Percentiles rank a stretch among this genome's conserved stretches.
These are phyloP conservation scores for Vitis hybrid DNA, from an alignment of 177 flowering plant species.

Conservation along the genomic window DNA sequence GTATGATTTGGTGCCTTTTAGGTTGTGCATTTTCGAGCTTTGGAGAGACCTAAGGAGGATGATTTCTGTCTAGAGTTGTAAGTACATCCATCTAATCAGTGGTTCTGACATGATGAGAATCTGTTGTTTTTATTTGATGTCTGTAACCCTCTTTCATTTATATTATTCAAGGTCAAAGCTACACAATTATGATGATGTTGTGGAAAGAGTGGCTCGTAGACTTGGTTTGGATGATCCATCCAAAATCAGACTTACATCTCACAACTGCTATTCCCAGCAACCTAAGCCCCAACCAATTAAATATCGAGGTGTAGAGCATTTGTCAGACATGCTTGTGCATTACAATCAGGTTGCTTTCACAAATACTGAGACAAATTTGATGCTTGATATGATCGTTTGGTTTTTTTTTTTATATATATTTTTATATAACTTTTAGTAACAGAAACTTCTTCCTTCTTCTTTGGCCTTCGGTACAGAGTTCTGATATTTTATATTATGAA, in stretches of 20 bases:
- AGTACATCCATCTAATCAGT: constrained; percentile 24
- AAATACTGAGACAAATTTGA: not conserved
- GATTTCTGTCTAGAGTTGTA: constrained; percentile 79
- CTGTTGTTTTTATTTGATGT: not conserved
- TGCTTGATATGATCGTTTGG: not conserved
- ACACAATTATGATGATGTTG: constrained; percentile 80
- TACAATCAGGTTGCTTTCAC: constrained; percentile 65
- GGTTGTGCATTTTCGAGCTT: constrained; percentile 81
- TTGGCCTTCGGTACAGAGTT: constrained; percentile 42
- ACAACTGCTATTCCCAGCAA: constrained; percentile 88
- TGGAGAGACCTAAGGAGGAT: constrained; percentile 87
- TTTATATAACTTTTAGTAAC: not conserved
- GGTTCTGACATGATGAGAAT: not conserved
- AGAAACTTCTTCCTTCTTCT: not conserved
- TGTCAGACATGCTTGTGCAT: constrained; percentile 82
- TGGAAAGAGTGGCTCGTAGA: constrained; percentile 69
- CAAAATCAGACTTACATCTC: constrained; percentile 80
- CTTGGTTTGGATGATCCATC: constrained; percentile 82
- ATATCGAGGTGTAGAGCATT: constrained; percentile 71
- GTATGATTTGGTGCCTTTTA: constrained; percentile 23
- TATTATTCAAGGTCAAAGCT: constrained; percentile 58
- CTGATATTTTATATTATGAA: constrained; percentile 80
- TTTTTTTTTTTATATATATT: not conserved
- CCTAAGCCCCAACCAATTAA: constrained; percentile 86
- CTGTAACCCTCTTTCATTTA: not conserved